Conservation (phyloP, 768 basidiomycete species). For the Termitomyces sp. region DNA sequence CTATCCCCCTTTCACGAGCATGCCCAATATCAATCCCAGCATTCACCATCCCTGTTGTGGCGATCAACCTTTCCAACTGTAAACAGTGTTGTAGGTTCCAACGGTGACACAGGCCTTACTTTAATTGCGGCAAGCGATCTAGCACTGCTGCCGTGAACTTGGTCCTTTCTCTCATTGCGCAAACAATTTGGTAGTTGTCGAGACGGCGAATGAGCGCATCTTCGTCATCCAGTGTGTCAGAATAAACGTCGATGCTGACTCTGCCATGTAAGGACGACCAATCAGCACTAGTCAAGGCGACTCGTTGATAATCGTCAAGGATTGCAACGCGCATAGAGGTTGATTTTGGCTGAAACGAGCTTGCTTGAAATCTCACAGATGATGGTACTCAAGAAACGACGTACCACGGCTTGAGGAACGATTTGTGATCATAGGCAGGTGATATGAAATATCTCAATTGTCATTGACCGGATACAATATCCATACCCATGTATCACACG, state of each 20-base stretch:
- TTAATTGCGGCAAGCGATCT: conserved; percentile 51
- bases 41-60: conserved; percentile 51
- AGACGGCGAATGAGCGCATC: conserved; percentile 43
- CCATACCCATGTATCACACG: neutral
- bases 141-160: conserved; percentile 45
- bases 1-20: conserved; percentile 41
- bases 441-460: neutral
- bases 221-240: conserved; percentile 47
- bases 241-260: conserved; percentile 38
- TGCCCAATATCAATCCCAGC: conserved; percentile 42
- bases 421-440: neutral
- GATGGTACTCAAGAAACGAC: neutral
- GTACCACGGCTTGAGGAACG: neutral
- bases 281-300: conserved; percentile 45
- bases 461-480: neutral
- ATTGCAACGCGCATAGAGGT: conserved; percentile 38
- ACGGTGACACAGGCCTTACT: conserved; percentile 17
- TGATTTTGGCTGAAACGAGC: neutral
- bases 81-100: neutral
- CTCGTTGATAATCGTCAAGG: conserved; percentile 56
- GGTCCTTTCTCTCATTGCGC: conserved; percentile 65
- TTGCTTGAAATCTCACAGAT: neutral
- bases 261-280: conserved; percentile 41
- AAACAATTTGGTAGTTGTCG: conserved; percentile 47
- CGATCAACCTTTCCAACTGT: conserved; percentile 33